Percentiles rank a stretch among this genome's conserved stretches.
Conservation (phyloP, 495 filamentous ascomycete species). For the Tuber melanosporum region DNA sequence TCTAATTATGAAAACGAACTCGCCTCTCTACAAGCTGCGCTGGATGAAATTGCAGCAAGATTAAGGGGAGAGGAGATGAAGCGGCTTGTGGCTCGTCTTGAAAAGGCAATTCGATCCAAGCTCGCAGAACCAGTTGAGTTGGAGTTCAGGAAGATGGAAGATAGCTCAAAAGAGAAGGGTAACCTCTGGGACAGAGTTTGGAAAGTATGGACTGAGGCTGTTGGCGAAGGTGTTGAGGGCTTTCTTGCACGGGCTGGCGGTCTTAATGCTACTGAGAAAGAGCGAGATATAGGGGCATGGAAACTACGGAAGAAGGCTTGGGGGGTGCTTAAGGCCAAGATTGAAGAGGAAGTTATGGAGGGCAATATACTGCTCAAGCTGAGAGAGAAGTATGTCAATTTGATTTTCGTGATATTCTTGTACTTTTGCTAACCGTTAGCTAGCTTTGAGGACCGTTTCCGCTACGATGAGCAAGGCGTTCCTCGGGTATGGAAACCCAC, state of each 20-base stretch:
- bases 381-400: conserved; percentile 61
- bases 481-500: conserved; percentile 94
- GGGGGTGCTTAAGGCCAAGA: conserved; percentile 79
- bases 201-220: conserved; percentile 76
- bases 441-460: conserved; percentile 92
- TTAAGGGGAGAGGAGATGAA: conserved; percentile 93
- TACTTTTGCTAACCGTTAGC: conserved; percentile 17
- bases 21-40: conserved; percentile 63
- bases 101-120: conserved; percentile 84
- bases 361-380: conserved; percentile 92
- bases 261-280: conserved; percentile 85
- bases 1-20: conserved; percentile 55
- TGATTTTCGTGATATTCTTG: conserved; percentile 1
- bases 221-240: conserved; percentile 72
- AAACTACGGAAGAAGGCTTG: conserved; percentile 85
- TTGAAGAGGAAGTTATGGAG: conserved; percentile 97
- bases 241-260: conserved; percentile 83
- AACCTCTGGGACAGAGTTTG: conserved; percentile 96
- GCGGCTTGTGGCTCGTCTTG: conserved; percentile 77
- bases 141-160: conserved; percentile 79
- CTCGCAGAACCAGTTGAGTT: conserved; percentile 80
- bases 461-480: conserved; percentile 91
- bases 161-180: conserved; percentile 53
- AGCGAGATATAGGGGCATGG: conserved; percentile 92
- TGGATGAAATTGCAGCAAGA: conserved; percentile 74